These are phyloP conservation scores for Syzygium grande DNA, from an alignment of 345 rosid genomes.

Conservation along the genomic window DNA sequence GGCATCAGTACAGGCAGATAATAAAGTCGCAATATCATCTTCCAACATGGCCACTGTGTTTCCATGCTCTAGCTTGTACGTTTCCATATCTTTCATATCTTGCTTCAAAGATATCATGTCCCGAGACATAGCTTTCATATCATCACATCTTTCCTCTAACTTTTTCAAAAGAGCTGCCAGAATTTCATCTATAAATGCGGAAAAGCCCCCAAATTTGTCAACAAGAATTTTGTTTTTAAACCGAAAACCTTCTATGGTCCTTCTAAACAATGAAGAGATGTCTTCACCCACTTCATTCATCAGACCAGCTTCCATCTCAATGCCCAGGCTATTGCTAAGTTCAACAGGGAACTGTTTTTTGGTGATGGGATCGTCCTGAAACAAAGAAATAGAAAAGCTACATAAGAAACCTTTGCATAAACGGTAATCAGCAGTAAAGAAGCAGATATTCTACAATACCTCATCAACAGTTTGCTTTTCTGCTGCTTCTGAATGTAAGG, in stretches of 20 bases:
- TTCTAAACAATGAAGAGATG: slow-evolving; percentile 41
- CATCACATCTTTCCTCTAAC: slow-evolving; percentile 35
- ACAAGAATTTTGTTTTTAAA: slow-evolving; percentile 33
- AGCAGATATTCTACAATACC: slow-evolving; percentile 27
- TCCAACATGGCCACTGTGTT: slow-evolving; percentile 30
- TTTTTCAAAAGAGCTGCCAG: slow-evolving; percentile 34
- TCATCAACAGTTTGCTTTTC: slow-evolving; percentile 20
- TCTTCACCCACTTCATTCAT: slow-evolving; percentile 20
- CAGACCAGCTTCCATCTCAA: slow-evolving; percentile 25
- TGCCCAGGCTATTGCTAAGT: slow-evolving; percentile 17
- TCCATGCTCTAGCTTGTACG: slow-evolving; percentile 39
- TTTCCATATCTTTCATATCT: slow-evolving; percentile 33
- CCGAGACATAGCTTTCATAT: slow-evolving; percentile 18
- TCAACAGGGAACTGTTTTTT: slow-evolving; percentile 24
- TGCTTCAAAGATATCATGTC: slow-evolving; percentile 47
- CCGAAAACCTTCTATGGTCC: slow-evolving; percentile 41
- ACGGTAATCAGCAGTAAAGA: neutral
- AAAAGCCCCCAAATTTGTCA: slow-evolving; percentile 41
- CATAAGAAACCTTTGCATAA: slow-evolving; percentile 2
- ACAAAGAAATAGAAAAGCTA: neutral
- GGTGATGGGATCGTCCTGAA: slow-evolving; percentile 34
- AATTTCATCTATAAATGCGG: slow-evolving; percentile 38
- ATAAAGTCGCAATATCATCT: slow-evolving; percentile 33
- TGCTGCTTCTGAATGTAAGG: slow-evolving; percentile 18
- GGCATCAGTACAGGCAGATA: slow-evolving; percentile 56